Base-by-base conservation (phyloP, 2,329 filamentous ascomycete species). In the Xylariaceae sp. region DNA sequence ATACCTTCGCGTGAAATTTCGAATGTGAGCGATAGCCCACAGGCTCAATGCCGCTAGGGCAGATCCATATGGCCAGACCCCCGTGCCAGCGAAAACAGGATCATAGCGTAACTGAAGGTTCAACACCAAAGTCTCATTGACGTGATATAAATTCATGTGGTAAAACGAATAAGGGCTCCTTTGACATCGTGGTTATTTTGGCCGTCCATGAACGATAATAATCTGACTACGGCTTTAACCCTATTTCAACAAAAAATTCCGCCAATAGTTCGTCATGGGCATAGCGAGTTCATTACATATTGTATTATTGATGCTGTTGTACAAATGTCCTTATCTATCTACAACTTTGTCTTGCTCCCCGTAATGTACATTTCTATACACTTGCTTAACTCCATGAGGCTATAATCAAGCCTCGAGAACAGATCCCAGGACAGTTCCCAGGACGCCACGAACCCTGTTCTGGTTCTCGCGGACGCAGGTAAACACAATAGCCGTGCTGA, bases 401-500 rank as follows among this genome's bases (percentile, higher is more conserved):
- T 2, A 16, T 4, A 24, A 28, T 61, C 28, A 72, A 23, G 68
- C 51, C 43, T 74, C 71, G 58, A 87, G 70, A 6, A 87, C 80
- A 60, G 74, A 76, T 12, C 72, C 74, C 56, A 90, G 65, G 23
- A 92, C 68, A 17, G 76, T 81, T 6, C 89, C 90, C 58, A 92
- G 75, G 40, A 92, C 82, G 4, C 89, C 89, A 54, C 89, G 79
- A 23, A 92, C 87, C 64, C 86, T 77, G 26, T 69, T 73, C 29
- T 81, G 83, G 44, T 86, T 84, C 74, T 91, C 88, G 36, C 79
- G 74, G 21, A 86, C 81, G 66, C 83, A 85, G 0, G 88, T 87
- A 58, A 92, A 82, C n/a, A 92, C 82, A 8, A 91, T 79, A 4
- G 88, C 89, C 8, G 85, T 82, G 68, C 88, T 90, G 40, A 81